Conservation (phyloP, 2,329 filamentous ascomycete species). For the Paraconiothyrium brasiliense region DNA sequence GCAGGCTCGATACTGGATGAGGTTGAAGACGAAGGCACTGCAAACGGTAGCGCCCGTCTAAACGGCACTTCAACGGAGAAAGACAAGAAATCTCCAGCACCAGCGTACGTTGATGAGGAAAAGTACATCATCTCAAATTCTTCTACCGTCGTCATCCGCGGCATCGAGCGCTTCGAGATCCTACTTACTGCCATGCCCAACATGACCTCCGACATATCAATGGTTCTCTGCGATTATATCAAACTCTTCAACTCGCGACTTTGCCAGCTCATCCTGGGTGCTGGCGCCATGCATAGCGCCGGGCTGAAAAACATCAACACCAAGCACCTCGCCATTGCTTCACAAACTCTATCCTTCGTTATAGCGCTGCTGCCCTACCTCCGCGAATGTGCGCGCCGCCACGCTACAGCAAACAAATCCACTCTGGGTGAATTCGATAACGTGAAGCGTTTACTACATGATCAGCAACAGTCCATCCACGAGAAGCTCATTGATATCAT, state of each 20-base stretch:
- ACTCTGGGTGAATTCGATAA: constrained; percentile 85
- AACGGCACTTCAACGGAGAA: constrained; percentile 46
- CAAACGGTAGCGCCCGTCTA: constrained; percentile 36
- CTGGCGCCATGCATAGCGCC: constrained; percentile 86
- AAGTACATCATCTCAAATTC: constrained; percentile 87
- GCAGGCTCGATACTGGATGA: constrained; percentile 54
- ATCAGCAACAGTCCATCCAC: constrained; percentile 89
- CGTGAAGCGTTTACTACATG: constrained; percentile 81
- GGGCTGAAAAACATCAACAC: constrained; percentile 92
- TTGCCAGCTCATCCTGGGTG: constrained; percentile 94
- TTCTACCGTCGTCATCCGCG: constrained; percentile 80
- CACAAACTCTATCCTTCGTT: constrained; percentile 87
- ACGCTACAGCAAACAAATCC: constrained; percentile 61
- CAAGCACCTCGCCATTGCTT: constrained; percentile 90
- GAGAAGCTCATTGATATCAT: constrained; percentile 95
- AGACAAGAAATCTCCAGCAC: constrained; percentile 57
- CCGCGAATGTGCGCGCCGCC: constrained; percentile 87
- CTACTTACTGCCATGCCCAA: constrained; percentile 86
- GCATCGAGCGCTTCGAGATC: constrained; percentile 83
- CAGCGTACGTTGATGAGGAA: constrained; percentile 83
- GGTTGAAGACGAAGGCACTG: constrained; percentile 28
- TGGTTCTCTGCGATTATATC: constrained; percentile 82
- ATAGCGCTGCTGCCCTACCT: constrained; percentile 88
- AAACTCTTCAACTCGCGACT: constrained; percentile 95
- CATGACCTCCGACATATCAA: constrained; percentile 84